Evolutionary conservation across 352 stramenopile genomes (phyloP).

Genomic region (Pythium rhizo-oryzae): DNA sequence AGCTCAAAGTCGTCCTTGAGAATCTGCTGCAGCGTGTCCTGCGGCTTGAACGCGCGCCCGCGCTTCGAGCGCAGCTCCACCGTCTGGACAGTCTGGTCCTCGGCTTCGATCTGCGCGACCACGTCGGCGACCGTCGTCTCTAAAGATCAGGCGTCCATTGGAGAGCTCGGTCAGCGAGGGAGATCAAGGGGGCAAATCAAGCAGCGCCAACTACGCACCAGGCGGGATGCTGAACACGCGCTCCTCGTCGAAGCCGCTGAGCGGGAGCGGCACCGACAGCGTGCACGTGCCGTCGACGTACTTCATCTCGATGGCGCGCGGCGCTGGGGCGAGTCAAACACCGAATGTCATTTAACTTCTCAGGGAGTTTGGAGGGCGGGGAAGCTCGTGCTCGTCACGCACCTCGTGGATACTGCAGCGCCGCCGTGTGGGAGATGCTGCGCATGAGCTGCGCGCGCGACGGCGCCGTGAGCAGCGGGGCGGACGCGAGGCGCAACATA

Average conservation of each 20-base stretch:
- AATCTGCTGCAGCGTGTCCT: slow-evolving; percentile 68
- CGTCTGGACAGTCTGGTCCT: slow-evolving; percentile 71
- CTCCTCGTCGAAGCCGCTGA: slow-evolving; percentile 80
- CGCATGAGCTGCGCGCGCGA: slow-evolving; percentile 19
- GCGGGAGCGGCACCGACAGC: slow-evolving; percentile 71
- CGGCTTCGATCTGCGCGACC: slow-evolving; percentile 71
- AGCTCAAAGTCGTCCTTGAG: slow-evolving; percentile 85
- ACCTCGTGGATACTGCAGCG: slow-evolving; percentile 25
- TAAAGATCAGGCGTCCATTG: too few species aligned
- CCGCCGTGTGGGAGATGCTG: slow-evolving; percentile 26
- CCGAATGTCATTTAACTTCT: neutral
- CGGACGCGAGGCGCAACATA: slow-evolving; percentile 21
- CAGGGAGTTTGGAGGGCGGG: too few species aligned
- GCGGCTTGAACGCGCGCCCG: slow-evolving; percentile 57
- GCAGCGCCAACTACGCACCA: slow-evolving; percentile 26
- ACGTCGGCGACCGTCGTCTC: slow-evolving; percentile 79
- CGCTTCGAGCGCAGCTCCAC: slow-evolving; percentile 67
- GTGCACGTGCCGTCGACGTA: slow-evolving; percentile 80
- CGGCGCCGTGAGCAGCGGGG: neutral
- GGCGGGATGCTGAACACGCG: slow-evolving; percentile 77
- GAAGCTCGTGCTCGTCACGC: neutral
- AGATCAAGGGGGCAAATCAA: too few species aligned
- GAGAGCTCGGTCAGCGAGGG: too few species aligned
- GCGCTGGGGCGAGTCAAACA: slow-evolving; percentile 7
- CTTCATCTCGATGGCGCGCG: slow-evolving; percentile 69